These are phyloP conservation scores for Paecilomyces formosus DNA, from an alignment of 2,329 filamentous ascomycete species.

Conservation along the genomic window DNA sequence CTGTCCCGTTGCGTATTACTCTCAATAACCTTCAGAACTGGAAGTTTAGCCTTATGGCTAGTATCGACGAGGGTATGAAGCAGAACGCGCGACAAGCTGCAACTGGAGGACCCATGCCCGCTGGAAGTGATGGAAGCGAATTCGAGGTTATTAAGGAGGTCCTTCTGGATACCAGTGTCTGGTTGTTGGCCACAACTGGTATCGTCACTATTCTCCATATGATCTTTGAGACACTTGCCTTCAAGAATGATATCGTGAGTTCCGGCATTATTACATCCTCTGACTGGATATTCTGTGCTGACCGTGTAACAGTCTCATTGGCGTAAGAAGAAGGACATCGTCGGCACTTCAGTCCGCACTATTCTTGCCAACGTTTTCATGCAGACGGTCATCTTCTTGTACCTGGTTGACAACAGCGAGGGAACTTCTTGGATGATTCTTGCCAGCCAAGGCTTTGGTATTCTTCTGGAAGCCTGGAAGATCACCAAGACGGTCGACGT, in stretches of 20 bases:
- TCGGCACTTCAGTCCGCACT: slow-evolving; percentile 90
- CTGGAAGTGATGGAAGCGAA: slow-evolving; percentile 81
- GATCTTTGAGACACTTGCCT: slow-evolving; percentile 90
- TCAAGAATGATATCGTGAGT: slow-evolving; percentile 83
- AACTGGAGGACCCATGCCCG: slow-evolving; percentile 61
- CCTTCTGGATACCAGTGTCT: slow-evolving; percentile 86
- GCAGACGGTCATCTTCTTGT: slow-evolving; percentile 92
- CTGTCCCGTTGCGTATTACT: slow-evolving; percentile 73
- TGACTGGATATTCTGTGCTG: slow-evolving; percentile 5
- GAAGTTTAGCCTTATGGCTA: slow-evolving; percentile 82
- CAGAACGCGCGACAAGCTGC: slow-evolving; percentile 73
- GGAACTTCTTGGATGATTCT: slow-evolving; percentile 99
- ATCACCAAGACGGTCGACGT: slow-evolving; percentile 93
- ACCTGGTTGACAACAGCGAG: slow-evolving; percentile 93
- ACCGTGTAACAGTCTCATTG: slow-evolving; percentile 59
- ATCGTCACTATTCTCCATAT: slow-evolving; percentile 85
- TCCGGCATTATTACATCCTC: neutral
- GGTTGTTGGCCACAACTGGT: slow-evolving; percentile 75
- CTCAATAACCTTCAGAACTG: slow-evolving; percentile 75
- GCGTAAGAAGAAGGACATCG: slow-evolving; percentile 99
- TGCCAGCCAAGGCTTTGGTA: slow-evolving; percentile 81
- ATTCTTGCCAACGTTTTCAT: slow-evolving; percentile 98
- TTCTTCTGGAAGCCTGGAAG: slow-evolving; percentile 80
- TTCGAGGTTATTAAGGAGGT: slow-evolving; percentile 97
- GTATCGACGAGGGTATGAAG: slow-evolving; percentile 81